Percentiles rank a stretch among this genome's conserved stretches.
phyloP scores from a whole-genome alignment of 2,329 filamentous ascomycete species.

The Verticillium longisporum region DNA sequence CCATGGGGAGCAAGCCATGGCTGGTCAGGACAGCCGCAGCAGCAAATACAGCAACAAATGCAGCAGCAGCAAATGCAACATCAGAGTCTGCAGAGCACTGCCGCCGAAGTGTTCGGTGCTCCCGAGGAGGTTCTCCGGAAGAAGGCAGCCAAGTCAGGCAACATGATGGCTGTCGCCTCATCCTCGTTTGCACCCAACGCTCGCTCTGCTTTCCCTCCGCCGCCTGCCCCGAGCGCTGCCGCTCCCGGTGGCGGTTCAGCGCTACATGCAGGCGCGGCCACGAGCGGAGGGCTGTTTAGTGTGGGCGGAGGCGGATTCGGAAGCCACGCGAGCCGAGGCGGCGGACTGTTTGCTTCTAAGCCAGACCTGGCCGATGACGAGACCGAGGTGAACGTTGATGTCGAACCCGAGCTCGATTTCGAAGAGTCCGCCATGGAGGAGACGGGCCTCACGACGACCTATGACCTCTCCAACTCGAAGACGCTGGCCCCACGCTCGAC shows the following conservation, averaged over 20 bases:
- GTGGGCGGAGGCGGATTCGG: not conserved
- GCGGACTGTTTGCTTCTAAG: not conserved
- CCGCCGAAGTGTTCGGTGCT: no score
- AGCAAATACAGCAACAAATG: not conserved
- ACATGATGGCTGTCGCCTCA: not conserved
- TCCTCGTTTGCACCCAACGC: not conserved
- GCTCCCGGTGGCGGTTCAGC: not conserved
- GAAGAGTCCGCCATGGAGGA: slow-evolving; percentile 51
- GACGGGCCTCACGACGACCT: slow-evolving; percentile 52
- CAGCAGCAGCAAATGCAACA: not conserved
- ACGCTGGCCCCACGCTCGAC: slow-evolving; percentile 45
- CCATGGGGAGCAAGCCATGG: not conserved
- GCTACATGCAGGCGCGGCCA: not conserved
- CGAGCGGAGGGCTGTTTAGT: not conserved
- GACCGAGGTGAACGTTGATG: not conserved
- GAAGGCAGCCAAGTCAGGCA: no score
- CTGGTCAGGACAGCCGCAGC: not conserved
- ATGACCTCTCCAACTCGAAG: slow-evolving; percentile 52
- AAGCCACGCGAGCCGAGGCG: not conserved
- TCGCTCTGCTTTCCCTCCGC: not conserved
- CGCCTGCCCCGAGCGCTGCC: not conserved
- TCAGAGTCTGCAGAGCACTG: not conserved
- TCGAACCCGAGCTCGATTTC: slow-evolving; percentile 30
- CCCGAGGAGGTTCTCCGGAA: no score
- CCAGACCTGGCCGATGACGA: not conserved